A percentile compares a stretch with the other conserved stretches of the same genome.
These are phyloP conservation scores for Colletotrichum tropicale DNA, from an alignment of 2,329 filamentous ascomycete genomes.

Conservation along the genomic window DNA sequence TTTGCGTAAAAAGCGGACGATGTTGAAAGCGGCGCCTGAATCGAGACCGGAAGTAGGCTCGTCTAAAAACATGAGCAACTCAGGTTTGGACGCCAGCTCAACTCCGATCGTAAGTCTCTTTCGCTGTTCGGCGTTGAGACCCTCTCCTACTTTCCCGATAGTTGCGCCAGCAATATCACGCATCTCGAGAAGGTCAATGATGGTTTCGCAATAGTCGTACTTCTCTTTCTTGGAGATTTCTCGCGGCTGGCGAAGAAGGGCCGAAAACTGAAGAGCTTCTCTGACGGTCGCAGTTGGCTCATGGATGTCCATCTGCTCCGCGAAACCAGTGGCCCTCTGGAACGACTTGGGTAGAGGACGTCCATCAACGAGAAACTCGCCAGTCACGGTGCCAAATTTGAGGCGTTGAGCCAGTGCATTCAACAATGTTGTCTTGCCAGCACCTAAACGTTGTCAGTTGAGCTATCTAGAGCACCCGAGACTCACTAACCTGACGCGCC, in stretches of 20 bases:
- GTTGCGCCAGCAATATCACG: slow-evolving; percentile 68
- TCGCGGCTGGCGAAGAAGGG: slow-evolving; percentile 64
- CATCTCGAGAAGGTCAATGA: slow-evolving; percentile 74
- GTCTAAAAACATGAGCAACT: slow-evolving; percentile 68
- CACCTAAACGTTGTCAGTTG: slow-evolving; percentile 28
- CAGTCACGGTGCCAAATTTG: slow-evolving; percentile 76
- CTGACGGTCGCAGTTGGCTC: slow-evolving; percentile 70
- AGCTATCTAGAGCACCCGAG: neutral
- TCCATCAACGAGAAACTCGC: slow-evolving; percentile 82
- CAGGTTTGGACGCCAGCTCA: slow-evolving; percentile 61
- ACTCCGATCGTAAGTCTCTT: slow-evolving; percentile 62
- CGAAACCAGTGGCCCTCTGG: slow-evolving; percentile 78
- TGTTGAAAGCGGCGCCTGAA: slow-evolving; percentile 63
- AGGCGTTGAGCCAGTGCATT: slow-evolving; percentile 77
- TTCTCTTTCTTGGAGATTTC: slow-evolving; percentile 65
- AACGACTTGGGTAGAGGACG: slow-evolving; percentile 74
- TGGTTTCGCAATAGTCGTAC: slow-evolving; percentile 69
- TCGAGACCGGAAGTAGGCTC: slow-evolving; percentile 66
- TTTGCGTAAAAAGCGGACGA: slow-evolving; percentile 65
- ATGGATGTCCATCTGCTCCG: slow-evolving; percentile 70
- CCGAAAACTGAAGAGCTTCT: slow-evolving; percentile 70
- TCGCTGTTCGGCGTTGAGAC: slow-evolving; percentile 64
- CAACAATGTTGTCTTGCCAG: slow-evolving; percentile 76
- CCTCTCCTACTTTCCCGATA: slow-evolving; percentile 63
- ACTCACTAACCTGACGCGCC: slow-evolving; percentile 49